Evolutionary conservation across 2,329 filamentous ascomycete species (phyloP), one percentile per base, ranked within the genome.

Genomic region (Tolypocladium inflatum): DNA sequence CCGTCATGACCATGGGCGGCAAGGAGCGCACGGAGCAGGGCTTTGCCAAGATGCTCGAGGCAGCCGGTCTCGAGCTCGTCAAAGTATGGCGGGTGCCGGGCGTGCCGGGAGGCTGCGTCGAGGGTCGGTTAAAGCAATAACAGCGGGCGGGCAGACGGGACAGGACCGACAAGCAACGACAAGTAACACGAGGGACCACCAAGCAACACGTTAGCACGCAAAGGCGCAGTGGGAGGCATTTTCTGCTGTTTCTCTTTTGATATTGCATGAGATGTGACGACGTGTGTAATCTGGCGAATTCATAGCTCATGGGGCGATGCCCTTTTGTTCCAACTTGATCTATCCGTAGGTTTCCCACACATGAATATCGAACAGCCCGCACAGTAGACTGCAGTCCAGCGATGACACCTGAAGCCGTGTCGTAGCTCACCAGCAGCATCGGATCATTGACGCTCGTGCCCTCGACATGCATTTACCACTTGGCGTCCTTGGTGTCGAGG

Each of bases 401-500:
- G 26, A 33, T 33, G 26, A n/a, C 9, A 26, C 9, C 26, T n/a
- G 3, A 10, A 50, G 45, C 17, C 41, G 21, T 42, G n/a, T 42
- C 9, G 17, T 42, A 3, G 39, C 19, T 13, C 11, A 48, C 5
- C 17, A 30, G 26, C 45, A n/a, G 17, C 26, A 21, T 30, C 26
- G 2, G 19, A 51, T 21, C 26, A 5, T 19, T 30, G 43, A 26
- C 23, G 45, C 26, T 50, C 8, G 15, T 7, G 19, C 15, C 17
- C 50, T 15, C 7, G 8, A 17, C n/a, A 7, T 30, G n/a, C 19
- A 21, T 65, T 70, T 77, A 83, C 79, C 78, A 84, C 75, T 84
- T 82, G 60, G 79, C 79, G 62, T 83, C 81, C 73, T 80, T 81
- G 72, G 70, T 78, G 50, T 71, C 71, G 58, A 82, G 69, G 73